Evolutionary conservation across 2,329 filamentous ascomycete genomes (phyloP), one percentile per base, ranked within the genome.

Genomic region (Penicillium sp.): DNA sequence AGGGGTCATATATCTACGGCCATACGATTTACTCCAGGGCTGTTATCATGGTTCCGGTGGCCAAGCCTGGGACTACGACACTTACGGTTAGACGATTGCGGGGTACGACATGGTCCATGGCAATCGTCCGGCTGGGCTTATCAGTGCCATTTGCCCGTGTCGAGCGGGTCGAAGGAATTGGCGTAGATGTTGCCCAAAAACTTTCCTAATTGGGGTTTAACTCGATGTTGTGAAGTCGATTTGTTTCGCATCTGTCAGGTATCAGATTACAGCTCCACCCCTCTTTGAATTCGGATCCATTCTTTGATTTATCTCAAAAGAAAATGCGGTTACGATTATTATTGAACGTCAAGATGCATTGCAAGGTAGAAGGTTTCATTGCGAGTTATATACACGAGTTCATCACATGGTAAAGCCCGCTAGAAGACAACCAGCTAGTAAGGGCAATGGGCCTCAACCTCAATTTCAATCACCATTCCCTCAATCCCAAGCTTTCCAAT

Each of bases 401-500:
- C 5, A 6, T 22, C 40, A 22, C 8, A 39, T 26, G 37, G 10
- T 39, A 39, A 26, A 39, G 4, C 37, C 37, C 7, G 3, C n/a
- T 26, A 15, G 15, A 4, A 24, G 7, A 21, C n/a, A 37, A 1
- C 19, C 10, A 28, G 6, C 32, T 40, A 48, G 9, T 43, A 48
- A 28, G 49, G 49, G 22, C 19, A 42, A 17, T 51, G 34, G 10
- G 55, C 56, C 41, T 58, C 57, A 6, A 58, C 55, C 45, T 60
- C 57, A 21, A 59, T 55, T 44, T 60, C 57, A 38, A 59, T 54
- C 9, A 50, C 19, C 52, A 57, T 60, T 10, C 40, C 43, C 15
- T 49, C 46, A 28, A 59, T 53, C 2, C 49, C 57, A 17, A 59
- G 45, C n/a, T 50, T 49, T 6, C 34, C 31, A 33, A 59, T 45